phyloP scores from a whole-genome alignment of 1,284 basidiomycete species.

The Violaceomyces palustris region DNA sequence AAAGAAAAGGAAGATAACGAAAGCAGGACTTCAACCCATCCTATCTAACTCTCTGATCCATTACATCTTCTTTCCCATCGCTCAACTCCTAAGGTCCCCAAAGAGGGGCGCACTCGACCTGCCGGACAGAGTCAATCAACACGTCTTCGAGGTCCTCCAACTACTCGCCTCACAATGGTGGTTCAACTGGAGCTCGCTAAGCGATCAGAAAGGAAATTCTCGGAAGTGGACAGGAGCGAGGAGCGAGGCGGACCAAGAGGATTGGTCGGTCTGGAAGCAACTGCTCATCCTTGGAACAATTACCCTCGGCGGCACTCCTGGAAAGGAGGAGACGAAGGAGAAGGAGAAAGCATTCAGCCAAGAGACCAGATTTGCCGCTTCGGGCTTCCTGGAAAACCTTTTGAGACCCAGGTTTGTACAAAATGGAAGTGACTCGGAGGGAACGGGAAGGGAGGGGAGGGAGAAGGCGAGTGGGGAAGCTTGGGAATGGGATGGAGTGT shows the following conservation, averaged over 20 bases:
- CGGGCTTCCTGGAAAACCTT: conserved; percentile 20
- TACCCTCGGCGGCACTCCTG: conserved; percentile 7
- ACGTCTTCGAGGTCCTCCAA: conserved; percentile 15
- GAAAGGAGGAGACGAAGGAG: background rate
- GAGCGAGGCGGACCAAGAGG: conserved; percentile 1
- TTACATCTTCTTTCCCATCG: conserved; percentile 47
- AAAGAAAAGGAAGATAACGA: no score
- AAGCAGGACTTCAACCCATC: background rate
- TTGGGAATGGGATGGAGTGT: conserved; percentile 51
- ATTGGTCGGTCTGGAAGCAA: conserved; percentile 45
- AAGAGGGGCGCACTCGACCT: conserved; percentile 19
- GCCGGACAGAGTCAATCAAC: conserved; percentile 23
- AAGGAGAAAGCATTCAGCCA: conserved; percentile 2
- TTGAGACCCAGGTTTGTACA: conserved; percentile 17
- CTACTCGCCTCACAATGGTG: conserved; percentile 42
- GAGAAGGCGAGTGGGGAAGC: conserved; percentile 1
- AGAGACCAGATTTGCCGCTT: conserved; percentile 22
- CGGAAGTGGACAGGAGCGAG: no score
- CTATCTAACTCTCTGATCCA: conserved; percentile 33
- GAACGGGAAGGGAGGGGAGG: conserved; percentile 12
- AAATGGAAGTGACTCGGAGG: background rate
- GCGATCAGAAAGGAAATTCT: no score
- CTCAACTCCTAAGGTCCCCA: conserved; percentile 32
- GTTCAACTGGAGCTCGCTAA: conserved; percentile 28
- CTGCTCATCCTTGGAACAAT: conserved; percentile 39